These are phyloP conservation scores for Mrakiaceae sp. DNA, from an alignment of 1,284 basidiomycete species.

Conservation along the genomic window DNA sequence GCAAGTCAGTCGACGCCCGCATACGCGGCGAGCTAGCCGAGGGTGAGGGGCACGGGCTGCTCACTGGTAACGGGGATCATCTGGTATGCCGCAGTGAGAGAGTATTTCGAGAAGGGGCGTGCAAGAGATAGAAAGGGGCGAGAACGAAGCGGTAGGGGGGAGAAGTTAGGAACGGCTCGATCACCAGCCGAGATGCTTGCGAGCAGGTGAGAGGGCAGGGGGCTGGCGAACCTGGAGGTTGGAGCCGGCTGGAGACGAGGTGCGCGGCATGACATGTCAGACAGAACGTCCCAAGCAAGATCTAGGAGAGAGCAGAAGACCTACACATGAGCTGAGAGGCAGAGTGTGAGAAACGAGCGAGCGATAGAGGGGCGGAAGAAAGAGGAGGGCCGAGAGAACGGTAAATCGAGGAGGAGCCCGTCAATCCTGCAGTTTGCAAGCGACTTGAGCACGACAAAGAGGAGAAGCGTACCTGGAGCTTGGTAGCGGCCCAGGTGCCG, in stretches of 20 bases:
- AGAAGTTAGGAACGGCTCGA: neutral
- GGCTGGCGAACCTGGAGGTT: constrained; percentile 7
- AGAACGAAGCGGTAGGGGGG: neutral
- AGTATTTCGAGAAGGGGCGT: neutral
- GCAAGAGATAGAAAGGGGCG: neutral
- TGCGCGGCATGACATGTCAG: no score
- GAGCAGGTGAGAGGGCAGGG: neutral
- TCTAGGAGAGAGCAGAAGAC: neutral
- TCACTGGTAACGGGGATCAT: constrained; percentile 24
- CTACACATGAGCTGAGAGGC: constrained; percentile 7
- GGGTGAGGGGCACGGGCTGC: neutral
- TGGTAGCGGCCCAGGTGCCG: constrained; percentile 31
- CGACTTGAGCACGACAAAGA: neutral
- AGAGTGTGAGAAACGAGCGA: no score
- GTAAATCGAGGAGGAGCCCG: no score
- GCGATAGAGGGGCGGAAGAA: no score
- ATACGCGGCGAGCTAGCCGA: no score
- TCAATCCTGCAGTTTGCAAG: no score
- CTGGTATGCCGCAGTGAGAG: constrained; percentile 1
- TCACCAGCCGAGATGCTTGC: neutral
- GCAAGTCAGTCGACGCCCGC: no score
- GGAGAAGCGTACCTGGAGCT: constrained; percentile 1
- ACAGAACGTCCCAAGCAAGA: no score
- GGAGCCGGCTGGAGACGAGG: neutral
- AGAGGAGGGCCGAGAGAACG: no score